Base-by-base conservation (phyloP, 257 asterid genomes). In the Ballota nigra region DNA sequence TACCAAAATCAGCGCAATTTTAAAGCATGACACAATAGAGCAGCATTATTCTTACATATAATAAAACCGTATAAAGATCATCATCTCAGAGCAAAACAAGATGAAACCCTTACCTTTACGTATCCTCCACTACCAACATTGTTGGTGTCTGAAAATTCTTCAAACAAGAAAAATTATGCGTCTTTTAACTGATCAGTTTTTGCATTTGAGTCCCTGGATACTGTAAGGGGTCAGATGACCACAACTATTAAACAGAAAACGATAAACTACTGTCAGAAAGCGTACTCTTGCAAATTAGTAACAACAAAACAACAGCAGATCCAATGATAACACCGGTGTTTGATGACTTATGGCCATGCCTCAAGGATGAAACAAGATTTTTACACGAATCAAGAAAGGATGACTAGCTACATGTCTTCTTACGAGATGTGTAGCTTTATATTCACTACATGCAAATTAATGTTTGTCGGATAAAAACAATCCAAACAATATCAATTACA, bases 61-160 rank as follows among this genome's bases (percentile, higher is more conserved):
- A 28, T 4, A 4, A 28, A 28, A 28, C 4, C 31, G 4, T 1
- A 28, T 28, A 2, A 28, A 28, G 31, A 28, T 9, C 41, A 34
- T 34, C 41, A 34, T 34, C 41, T 34, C 6, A 8, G 41, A 34
- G 22, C 49, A 49, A 19, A 56, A 76, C 19, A 55, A 40, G 16
- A n/a, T 4, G 13, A 20, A 65, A 58, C 63, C 36, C 74, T 60
- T 51, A 90, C 98, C 95, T 90, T 92, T 45, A 97, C 97, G 67
- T 88, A 93, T 63, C 98, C 98, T 40, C 98, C 98, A 63, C 77
- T 74, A 63, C 98, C 98, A 31, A 89, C 63, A 43, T 62, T 82
- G 82, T 91, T 93, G 34, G 53, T 33, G 29, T 86, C 94, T 19
- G 96, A 87, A 22, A 89, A 93, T 74, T 89, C 98, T 59, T 93